Evolutionary conservation across 2,329 filamentous ascomycete genomes (phyloP), one percentile per base, ranked within the genome.

Genomic region (Fusarium sp.): DNA sequence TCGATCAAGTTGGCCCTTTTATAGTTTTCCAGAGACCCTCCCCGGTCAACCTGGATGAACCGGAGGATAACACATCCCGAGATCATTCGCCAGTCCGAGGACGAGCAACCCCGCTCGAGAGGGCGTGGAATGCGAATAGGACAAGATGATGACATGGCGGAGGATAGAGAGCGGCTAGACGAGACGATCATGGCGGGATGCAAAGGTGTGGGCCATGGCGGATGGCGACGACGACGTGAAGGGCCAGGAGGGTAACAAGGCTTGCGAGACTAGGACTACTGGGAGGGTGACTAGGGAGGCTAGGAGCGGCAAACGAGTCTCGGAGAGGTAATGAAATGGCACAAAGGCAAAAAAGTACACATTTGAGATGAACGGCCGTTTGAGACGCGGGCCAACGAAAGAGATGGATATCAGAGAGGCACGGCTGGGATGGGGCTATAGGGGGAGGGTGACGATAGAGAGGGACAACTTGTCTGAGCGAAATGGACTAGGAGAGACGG

Each of bases 1-100:
- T 82, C 77, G 85, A 87, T 83, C 83, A 88, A 83, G 82, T 83
- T 80, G 79, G 81, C 83, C 88, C 84, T 91, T 92, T 92, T 92
- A 92, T 92, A 92, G 85, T 86, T 89, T 86, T 89, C 81, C 80
- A 70, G 70, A 73, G 76, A 76, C 78, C 80, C 77, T 80, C 80
- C 80, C 76, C 71, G 78, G 81, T 76, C 82, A 79, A 79, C 76
- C 78, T 81, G 74, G 78, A 80, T 74, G 77, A 81, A 78, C 75
- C 77, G 78, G 76, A 81, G 82, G 83, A 86, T 84, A 86, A 84
- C 80, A 82, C 76, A 81, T 78, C 77, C 78, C 76, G 80, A 81
- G 81, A 84, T 81, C 78, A 86, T 86, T 87, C 85, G 85, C 83
- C 79, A 75, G 79, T 81, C 70, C 71, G 72, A 69, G 43, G 72